These are phyloP conservation scores for Avena eriantha DNA, from an alignment of 176 grass and related monocot genomes.

Conservation along the genomic window DNA sequence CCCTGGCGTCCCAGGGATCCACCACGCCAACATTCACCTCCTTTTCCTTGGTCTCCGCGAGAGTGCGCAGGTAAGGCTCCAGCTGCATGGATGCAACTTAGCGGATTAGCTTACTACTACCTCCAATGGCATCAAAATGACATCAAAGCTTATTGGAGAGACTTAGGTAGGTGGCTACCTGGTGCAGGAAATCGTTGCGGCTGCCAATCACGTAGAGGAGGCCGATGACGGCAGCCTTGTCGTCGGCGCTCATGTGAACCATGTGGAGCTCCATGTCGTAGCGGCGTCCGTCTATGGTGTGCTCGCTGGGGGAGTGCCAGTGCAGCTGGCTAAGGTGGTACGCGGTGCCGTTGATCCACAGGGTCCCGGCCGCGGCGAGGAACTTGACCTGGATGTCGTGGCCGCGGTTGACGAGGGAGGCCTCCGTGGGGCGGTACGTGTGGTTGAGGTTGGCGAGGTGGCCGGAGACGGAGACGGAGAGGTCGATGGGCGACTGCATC, in stretches of 20 bases:
- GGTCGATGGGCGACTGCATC: conserved; percentile 78
- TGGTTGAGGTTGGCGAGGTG: conserved; percentile 51
- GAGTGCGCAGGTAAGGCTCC: conserved; percentile 49
- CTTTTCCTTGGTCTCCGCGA: conserved; percentile 22
- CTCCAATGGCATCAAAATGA: too few species aligned
- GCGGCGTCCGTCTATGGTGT: conserved; percentile 52
- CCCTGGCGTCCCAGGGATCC: conserved; percentile 41
- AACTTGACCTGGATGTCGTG: conserved; percentile 69
- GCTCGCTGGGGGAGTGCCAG: conserved; percentile 85
- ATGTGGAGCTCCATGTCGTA: conserved; percentile 78
- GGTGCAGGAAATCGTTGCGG: conserved; percentile 47
- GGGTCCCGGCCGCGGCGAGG: conserved; percentile 48
- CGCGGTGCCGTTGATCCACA: conserved; percentile 60
- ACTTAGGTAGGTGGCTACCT: conserved; percentile 13
- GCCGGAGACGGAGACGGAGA: conserved; percentile 37
- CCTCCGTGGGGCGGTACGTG: conserved; percentile 55
- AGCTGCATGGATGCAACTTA: conserved; percentile 39
- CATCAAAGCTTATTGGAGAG: neutral
- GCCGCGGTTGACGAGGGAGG: conserved; percentile 63
- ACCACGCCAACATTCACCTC: conserved; percentile 51
- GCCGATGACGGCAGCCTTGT: conserved; percentile 57
- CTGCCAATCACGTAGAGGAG: conserved; percentile 55
- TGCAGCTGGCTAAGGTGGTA: conserved; percentile 66
- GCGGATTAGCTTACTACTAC: neutral
- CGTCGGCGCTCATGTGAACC: conserved; percentile 57